Base-by-base conservation (phyloP, 768 basidiomycete species). In the Lyophyllum semitale region DNA sequence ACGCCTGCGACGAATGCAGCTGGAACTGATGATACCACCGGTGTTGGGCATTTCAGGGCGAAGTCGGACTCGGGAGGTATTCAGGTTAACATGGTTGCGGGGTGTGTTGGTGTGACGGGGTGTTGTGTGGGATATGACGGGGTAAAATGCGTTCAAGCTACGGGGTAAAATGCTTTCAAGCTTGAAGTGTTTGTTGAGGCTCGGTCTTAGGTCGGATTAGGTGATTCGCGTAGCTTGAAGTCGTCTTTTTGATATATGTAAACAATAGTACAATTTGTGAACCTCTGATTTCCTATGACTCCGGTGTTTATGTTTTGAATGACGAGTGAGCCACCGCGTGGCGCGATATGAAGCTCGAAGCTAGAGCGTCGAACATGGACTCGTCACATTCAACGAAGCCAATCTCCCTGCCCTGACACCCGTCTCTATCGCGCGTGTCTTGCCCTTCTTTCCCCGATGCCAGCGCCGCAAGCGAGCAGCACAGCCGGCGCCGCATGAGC, bases 401-500 rank as follows among this genome's bases (percentile, higher is more conserved):
- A n/a, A n/a, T n/a, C n/a, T n/a, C n/a, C n/a, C n/a, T n/a, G n/a
- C n/a, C n/a, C n/a, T n/a, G n/a, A n/a, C n/a, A n/a, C n/a, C n/a
- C n/a, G n/a, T n/a, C n/a, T n/a, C n/a, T n/a, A n/a, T 62, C 27
- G 71, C 75, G 1, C 82, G 75, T 62, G 83, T 85, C 75, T 88
- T 91, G 32, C 84, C 76, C 63, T 88, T 91, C 60, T 79, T 78
- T 43, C 76, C 66, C n/a, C 69, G 69, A 64, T 12, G 80, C 77
- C 4, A 90, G 72, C 18, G 79, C 83, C 0, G 93, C 89, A 0
- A 98, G 80, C 0, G 97, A 95, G 63, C 97, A 99, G 67, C 97
- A 98, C 8, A 88, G 55, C 3, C 95, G 80, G 17, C 78, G 77
- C 95, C 93, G 66, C 97, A 98, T 8, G 83, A 79, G 15, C 94